Percentiles rank a stretch among this genome's conserved stretches.
Evolutionary conservation across 179 eudicot genomes (phyloP).

Genomic region (Amaranthus tricolor): DNA sequence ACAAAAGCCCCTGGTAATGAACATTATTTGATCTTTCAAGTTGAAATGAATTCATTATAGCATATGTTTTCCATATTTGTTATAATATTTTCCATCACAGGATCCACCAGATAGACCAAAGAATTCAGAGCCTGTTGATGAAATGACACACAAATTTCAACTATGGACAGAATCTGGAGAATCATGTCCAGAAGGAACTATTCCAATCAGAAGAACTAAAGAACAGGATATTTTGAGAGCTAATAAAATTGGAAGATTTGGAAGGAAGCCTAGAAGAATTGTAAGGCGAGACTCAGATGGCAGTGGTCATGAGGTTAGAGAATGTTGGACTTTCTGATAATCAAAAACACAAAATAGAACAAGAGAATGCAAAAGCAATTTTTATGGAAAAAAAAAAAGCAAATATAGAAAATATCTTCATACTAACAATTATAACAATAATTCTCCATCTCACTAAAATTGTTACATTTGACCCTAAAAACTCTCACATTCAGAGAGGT

Average conservation of each 20-base stretch:
- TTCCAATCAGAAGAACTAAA: constrained; percentile 86
- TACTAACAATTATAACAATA: neutral
- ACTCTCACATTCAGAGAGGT: too few relatives aligned
- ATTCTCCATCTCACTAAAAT: neutral
- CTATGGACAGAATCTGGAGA: constrained; percentile 62
- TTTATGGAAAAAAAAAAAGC: neutral
- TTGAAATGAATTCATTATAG: neutral
- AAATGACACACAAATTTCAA: constrained; percentile 39
- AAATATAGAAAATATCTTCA: neutral
- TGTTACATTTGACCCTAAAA: too few relatives aligned
- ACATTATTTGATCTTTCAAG: neutral
- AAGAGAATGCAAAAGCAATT: neutral
- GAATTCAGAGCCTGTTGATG: constrained; percentile 35
- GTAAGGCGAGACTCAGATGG: constrained; percentile 74
- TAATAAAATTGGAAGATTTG: constrained; percentile 56
- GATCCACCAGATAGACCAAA: constrained; percentile 82
- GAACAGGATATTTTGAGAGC: constrained; percentile 74
- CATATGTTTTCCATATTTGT: constrained; percentile 1
- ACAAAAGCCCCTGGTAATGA: constrained; percentile 74
- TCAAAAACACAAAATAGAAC: neutral
- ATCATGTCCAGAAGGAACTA: constrained; percentile 83
- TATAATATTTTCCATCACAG: constrained; percentile 32
- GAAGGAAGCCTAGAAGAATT: constrained; percentile 54
- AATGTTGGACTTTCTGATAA: neutral
- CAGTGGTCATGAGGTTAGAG: constrained; percentile 82